phyloP scores from a whole-genome alignment of 352 stramenopile genomes.

The Phytophthora sojae region DNA sequence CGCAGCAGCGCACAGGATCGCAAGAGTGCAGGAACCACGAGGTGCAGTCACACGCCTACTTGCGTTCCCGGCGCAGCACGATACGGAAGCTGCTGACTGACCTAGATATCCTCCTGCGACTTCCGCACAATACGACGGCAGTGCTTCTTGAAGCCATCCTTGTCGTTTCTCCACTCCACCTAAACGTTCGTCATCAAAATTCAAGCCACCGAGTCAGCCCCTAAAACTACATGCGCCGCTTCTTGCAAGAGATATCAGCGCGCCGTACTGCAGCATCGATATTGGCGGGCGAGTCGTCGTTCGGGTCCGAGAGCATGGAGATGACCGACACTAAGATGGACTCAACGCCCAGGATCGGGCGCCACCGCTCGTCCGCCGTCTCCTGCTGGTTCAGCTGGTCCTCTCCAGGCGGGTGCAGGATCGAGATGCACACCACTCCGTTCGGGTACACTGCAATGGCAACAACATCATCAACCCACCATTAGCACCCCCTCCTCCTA shows the following conservation, averaged over 20 bases:
- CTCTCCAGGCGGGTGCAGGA: constrained; percentile 98
- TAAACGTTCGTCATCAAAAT: constrained; percentile 31
- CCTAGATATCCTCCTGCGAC: constrained; percentile 94
- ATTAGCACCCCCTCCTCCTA: neutral
- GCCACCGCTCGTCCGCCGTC: constrained; percentile 98
- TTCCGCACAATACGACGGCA: constrained; percentile 92
- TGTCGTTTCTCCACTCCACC: constrained; percentile 93
- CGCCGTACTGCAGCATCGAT: constrained; percentile 97
- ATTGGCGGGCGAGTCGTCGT: constrained; percentile 99
- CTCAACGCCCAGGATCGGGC: constrained; percentile 97
- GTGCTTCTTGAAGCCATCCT: constrained; percentile 94
- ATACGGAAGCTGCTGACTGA: constrained; percentile 15
- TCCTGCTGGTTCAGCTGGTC: constrained; percentile 98
- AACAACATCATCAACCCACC: constrained; percentile 5
- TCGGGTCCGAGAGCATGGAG: constrained; percentile 99
- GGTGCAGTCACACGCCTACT: neutral
- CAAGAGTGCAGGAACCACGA: neutral
- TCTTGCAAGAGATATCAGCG: neutral
- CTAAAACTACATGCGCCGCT: neutral
- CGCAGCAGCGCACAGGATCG: neutral
- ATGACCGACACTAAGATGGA: constrained; percentile 97
- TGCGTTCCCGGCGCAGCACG: neutral
- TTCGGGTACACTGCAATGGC: constrained; percentile 94
- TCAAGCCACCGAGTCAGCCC: neutral
- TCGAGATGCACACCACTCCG: constrained; percentile 99